Percentiles rank a stretch among this genome's conserved stretches.
phyloP scores from a whole-genome alignment of 345 rosid species.

The Corchorus olitorius region DNA sequence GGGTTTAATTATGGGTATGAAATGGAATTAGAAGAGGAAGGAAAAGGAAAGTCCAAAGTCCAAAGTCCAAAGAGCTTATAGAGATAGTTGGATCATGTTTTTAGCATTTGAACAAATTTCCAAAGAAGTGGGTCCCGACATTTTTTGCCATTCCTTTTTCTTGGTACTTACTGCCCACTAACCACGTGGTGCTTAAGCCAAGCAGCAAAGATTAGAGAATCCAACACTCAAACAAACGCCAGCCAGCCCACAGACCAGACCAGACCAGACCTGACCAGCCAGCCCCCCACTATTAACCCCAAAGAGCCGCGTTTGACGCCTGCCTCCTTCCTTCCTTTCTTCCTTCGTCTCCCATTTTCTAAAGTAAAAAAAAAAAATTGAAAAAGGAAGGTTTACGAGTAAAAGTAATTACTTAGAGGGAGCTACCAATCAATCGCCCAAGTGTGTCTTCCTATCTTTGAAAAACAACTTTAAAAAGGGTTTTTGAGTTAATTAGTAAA shows the following conservation, averaged over 20 bases:
- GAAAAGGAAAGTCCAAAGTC: not conserved
- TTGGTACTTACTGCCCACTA: conserved; percentile 10
- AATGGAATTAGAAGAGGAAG: not conserved
- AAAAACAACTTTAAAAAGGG: not conserved
- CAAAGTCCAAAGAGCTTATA: not conserved
- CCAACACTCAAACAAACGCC: not conserved
- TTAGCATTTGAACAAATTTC: conserved; percentile 1
- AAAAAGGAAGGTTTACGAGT: not conserved
- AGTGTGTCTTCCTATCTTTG: not conserved
- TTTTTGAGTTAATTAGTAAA: not conserved
- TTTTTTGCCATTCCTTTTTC: not conserved
- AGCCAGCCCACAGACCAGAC: not conserved
- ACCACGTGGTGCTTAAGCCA: conserved; percentile 32
- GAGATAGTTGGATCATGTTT: conserved; percentile 16
- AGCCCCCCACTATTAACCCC: not conserved
- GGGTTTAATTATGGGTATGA: too few relatives aligned
- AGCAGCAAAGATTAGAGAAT: conserved; percentile 10
- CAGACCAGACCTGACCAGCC: not conserved
- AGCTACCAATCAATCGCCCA: not conserved
- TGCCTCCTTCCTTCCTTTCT: not conserved
- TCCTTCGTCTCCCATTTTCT: not conserved
- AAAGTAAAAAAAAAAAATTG: not conserved
- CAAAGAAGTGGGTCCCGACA: not conserved
- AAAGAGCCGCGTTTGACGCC: conserved; percentile 37
- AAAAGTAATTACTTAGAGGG: not conserved